Evolutionary conservation across 2,329 filamentous ascomycete species (phyloP).

Genomic region (Cadophora luteo-olivacea): DNA sequence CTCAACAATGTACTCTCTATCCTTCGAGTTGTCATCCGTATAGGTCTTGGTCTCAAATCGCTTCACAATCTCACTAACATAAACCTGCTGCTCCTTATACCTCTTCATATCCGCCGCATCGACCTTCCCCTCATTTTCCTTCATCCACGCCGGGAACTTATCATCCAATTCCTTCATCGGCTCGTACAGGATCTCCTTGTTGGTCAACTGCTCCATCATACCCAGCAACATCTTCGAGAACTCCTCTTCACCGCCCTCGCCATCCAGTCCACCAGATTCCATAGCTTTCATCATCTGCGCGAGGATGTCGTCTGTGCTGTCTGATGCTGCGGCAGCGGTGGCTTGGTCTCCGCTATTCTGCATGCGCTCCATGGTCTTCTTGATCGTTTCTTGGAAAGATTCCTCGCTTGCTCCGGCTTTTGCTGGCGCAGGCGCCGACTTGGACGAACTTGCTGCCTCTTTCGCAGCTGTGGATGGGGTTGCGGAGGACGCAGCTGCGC

Average conservation of each 20-base stretch:
- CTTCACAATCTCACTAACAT: slow-evolving; percentile 85
- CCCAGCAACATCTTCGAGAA: slow-evolving; percentile 94
- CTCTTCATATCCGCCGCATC: slow-evolving; percentile 75
- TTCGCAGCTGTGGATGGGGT: slow-evolving; percentile 26
- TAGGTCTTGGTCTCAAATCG: slow-evolving; percentile 88
- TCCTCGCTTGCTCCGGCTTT: slow-evolving; percentile 53
- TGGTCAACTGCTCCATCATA: slow-evolving; percentile 99
- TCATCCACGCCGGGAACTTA: slow-evolving; percentile 91
- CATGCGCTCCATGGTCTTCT: slow-evolving; percentile 95
- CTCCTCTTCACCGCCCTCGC: slow-evolving; percentile 74
- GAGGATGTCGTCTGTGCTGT: slow-evolving; percentile 78
- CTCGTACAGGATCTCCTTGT: slow-evolving; percentile 97
- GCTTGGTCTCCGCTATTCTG: slow-evolving; percentile 86
- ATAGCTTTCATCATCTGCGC: slow-evolving; percentile 93
- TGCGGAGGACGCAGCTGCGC: slow-evolving; percentile 35
- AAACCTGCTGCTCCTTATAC: slow-evolving; percentile 79
- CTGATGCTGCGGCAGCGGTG: slow-evolving; percentile 74
- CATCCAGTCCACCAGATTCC: slow-evolving; percentile 67
- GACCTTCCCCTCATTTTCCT: slow-evolving; percentile 72
- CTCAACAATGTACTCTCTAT: slow-evolving; percentile 93
- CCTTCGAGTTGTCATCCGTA: slow-evolving; percentile 78
- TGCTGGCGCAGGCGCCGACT: slow-evolving; percentile 15
- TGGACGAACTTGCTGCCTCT: slow-evolving; percentile 21
- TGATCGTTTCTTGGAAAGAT: slow-evolving; percentile 90
- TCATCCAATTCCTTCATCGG: slow-evolving; percentile 97